phyloP scores from a whole-genome alignment of 2,329 filamentous ascomycete genomes.

The Dothistroma pini region DNA sequence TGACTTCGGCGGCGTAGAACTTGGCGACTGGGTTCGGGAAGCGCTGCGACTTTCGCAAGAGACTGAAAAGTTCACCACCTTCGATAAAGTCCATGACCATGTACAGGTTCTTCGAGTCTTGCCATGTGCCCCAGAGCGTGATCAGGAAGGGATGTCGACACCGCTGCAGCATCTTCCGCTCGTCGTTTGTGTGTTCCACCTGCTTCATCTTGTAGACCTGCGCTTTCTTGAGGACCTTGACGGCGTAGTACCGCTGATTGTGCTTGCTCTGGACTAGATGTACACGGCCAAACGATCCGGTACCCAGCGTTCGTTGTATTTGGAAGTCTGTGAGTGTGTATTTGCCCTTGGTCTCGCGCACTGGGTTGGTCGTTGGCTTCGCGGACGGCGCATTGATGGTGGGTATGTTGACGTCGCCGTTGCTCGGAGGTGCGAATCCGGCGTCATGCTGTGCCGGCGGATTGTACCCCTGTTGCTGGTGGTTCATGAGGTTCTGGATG shows the following conservation, averaged over 20 bases:
- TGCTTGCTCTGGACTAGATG: slow-evolving; percentile 97
- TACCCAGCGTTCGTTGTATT: slow-evolving; percentile 86
- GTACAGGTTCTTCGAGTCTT: slow-evolving; percentile 92
- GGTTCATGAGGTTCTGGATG: slow-evolving; percentile 81
- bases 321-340: slow-evolving; percentile 90
- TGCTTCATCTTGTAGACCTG: slow-evolving; percentile 99
- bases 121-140: slow-evolving; percentile 97
- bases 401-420: slow-evolving; percentile 38
- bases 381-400: slow-evolving; percentile 34
- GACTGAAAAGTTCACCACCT: slow-evolving; percentile 92
- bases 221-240: slow-evolving; percentile 97
- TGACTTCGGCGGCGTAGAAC: slow-evolving; percentile 98
- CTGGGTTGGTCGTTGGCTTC: slow-evolving; percentile 33
- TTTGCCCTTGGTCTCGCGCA: slow-evolving; percentile 87
- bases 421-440: slow-evolving; percentile 24
- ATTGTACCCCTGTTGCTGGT: slow-evolving; percentile 46
- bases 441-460: slow-evolving; percentile 37
- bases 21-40: slow-evolving; percentile 99
- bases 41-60: slow-evolving; percentile 94
- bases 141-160: slow-evolving; percentile 98
- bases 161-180: slow-evolving; percentile 89
- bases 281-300: slow-evolving; percentile 93
- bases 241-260: slow-evolving; percentile 95
- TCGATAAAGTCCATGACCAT: slow-evolving; percentile 99
- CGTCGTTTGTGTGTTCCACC: slow-evolving; percentile 98